A percentile compares a stretch with the other conserved stretches of the same genome.
These are phyloP conservation scores for Ascoidea tarda DNA, from an alignment of 805 yeast species.

Conservation along the genomic window DNA sequence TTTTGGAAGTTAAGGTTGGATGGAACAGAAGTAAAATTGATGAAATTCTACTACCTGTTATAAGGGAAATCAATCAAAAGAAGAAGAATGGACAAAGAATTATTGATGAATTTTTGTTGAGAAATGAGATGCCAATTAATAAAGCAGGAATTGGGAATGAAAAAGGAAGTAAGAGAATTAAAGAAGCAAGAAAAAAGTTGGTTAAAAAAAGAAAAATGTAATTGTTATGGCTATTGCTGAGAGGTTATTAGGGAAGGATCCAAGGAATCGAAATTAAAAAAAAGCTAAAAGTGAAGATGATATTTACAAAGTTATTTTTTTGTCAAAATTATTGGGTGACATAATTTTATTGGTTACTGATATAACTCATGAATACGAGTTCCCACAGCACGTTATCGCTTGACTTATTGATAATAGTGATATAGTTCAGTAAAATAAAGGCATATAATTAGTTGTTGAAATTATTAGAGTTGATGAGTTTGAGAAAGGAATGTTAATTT, in stretches of 20 bases:
- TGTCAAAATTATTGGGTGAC: conserved; percentile 7
- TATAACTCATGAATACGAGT: conserved; percentile 8
- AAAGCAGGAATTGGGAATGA: background rate
- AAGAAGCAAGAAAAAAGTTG: background rate
- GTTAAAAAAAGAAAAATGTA: background rate
- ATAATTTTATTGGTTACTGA: conserved; percentile 6
- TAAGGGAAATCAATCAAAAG: conserved; percentile 61
- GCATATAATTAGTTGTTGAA: too few relatives aligned
- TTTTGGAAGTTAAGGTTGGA: conserved; percentile 53
- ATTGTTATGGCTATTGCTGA: too few relatives aligned
- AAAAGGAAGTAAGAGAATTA: background rate
- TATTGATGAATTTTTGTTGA: background rate
- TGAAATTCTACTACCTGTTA: conserved; percentile 74
- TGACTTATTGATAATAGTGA: conserved; percentile 8
- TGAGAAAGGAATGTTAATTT: too few relatives aligned
- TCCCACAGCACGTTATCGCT: conserved; percentile 7
- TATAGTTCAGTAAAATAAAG: conserved; percentile 1
- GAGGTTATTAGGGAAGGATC: conserved; percentile 1
- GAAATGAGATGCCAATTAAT: background rate
- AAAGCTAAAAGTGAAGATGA: conserved; percentile 9
- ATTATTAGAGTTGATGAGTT: too few relatives aligned
- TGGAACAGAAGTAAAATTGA: conserved; percentile 73
- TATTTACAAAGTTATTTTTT: conserved; percentile 7
- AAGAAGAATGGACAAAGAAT: conserved; percentile 19
- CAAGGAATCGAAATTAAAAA: conserved; percentile 9